Evolutionary conservation across 2,329 filamentous ascomycete species (phyloP).

Genomic region (Fusarium humuli): DNA sequence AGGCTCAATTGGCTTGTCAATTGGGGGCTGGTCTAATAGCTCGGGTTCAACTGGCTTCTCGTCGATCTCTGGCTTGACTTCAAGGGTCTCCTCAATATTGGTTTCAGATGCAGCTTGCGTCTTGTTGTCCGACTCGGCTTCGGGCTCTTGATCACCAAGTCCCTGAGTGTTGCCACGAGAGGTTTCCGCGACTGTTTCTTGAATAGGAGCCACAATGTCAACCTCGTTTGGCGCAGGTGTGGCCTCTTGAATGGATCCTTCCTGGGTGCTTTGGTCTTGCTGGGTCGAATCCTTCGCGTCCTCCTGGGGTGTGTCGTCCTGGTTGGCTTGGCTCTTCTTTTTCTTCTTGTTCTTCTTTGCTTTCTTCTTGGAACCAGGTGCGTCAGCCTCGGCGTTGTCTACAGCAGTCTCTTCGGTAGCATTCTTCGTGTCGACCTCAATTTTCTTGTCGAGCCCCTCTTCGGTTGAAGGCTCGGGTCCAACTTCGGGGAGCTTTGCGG

Average conservation of each 20-base stretch:
- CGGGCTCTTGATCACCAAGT: background rate
- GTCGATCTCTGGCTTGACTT: background rate
- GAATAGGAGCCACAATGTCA: background rate
- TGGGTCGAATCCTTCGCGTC: conserved; percentile 11
- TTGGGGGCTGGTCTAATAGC: background rate
- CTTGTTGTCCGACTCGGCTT: background rate
- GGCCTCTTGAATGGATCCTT: conserved; percentile 2
- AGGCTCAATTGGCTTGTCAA: background rate
- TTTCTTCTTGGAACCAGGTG: conserved; percentile 45
- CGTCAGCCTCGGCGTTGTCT: conserved; percentile 23
- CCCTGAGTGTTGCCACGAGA: background rate
- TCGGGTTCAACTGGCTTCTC: background rate
- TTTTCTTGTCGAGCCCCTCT: background rate
- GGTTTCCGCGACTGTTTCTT: conserved; percentile 1
- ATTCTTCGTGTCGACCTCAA: background rate
- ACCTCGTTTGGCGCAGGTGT: background rate
- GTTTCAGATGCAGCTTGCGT: background rate
- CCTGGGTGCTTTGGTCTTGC: conserved; percentile 4
- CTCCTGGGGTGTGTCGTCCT: conserved; percentile 15
- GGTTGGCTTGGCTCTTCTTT: conserved; percentile 31
- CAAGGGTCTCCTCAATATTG: background rate
- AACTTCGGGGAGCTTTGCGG: background rate
- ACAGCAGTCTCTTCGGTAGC: background rate
- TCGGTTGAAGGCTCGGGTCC: background rate
- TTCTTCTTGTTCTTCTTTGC: conserved; percentile 53